Percentiles rank a stretch among this genome's conserved stretches.
Conservation (phyloP, 2,329 filamentous ascomycete genomes). For the Microsporum canis region DNA sequence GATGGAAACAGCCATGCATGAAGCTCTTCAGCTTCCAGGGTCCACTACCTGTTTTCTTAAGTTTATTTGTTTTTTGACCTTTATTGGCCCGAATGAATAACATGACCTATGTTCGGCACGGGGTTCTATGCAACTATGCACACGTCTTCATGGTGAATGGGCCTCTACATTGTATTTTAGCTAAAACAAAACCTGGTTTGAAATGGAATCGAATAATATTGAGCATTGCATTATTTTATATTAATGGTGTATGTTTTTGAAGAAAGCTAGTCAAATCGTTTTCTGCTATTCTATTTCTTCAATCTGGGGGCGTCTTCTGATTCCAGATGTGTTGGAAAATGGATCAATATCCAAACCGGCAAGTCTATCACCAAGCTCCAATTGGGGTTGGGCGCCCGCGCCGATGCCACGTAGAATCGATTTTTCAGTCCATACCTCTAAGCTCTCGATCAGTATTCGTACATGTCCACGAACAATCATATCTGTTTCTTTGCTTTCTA, state of each 20-base stretch:
- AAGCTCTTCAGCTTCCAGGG: neutral
- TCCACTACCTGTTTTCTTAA: neutral
- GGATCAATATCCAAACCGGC: conserved; percentile 31
- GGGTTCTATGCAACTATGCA: neutral
- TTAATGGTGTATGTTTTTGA: neutral
- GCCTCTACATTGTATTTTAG: neutral
- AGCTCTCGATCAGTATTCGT: conserved; percentile 29
- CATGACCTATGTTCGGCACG: neutral
- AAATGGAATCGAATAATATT: neutral
- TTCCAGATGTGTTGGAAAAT: conserved; percentile 10
- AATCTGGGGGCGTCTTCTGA: conserved; percentile 24
- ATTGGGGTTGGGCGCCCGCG: conserved; percentile 14
- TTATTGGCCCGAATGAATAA: neutral
- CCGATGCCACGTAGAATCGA: conserved; percentile 28
- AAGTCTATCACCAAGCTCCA: conserved; percentile 29
- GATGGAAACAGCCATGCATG: neutral
- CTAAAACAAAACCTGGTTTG: neutral
- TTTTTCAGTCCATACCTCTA: conserved; percentile 36
- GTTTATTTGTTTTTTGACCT: neutral
- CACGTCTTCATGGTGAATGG: neutral
- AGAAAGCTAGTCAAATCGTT: neutral
- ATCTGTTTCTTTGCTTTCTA: conserved; percentile 31
- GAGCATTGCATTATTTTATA: neutral
- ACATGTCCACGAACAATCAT: conserved; percentile 31
- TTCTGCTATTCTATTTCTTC: conserved; percentile 33